Conservation (phyloP, 2,329 filamentous ascomycete species). For the Aspergillus costaricaensis region DNA sequence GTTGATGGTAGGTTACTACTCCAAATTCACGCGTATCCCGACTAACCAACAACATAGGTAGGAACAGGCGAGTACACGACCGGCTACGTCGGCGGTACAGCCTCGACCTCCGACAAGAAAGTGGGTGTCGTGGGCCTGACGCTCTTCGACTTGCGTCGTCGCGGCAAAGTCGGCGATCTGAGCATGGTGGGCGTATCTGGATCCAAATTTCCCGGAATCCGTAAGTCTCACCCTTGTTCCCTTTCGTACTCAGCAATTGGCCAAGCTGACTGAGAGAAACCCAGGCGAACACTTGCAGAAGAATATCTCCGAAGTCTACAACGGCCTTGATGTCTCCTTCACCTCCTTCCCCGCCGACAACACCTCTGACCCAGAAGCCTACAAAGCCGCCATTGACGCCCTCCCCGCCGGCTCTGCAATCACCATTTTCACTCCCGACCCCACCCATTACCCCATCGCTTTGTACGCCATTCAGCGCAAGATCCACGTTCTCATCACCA, state of each 20-base stretch:
- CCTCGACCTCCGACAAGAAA: conserved; percentile 90
- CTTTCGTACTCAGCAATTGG: not conserved
- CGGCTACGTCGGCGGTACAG: conserved; percentile 81
- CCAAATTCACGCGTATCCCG: conserved; percentile 8
- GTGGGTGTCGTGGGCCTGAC: conserved; percentile 90
- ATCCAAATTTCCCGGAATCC: conserved; percentile 86
- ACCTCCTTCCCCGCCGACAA: conserved; percentile 78
- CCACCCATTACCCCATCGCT: conserved; percentile 49
- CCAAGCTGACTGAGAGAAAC: conserved; percentile 7
- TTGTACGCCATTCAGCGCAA: conserved; percentile 85
- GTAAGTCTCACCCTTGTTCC: conserved; percentile 52
- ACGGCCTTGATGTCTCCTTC: conserved; percentile 83
- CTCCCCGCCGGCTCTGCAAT: conserved; percentile 18
- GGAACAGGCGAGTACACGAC: conserved; percentile 97
- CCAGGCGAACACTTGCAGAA: conserved; percentile 77
- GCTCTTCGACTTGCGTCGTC: conserved; percentile 81
- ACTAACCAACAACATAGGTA: conserved; percentile 54
- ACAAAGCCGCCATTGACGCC: conserved; percentile 18
- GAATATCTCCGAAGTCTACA: conserved; percentile 87
- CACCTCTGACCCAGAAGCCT: conserved; percentile 37
- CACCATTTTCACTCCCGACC: conserved; percentile 55
- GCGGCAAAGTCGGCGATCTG: conserved; percentile 83
- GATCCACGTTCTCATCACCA: conserved; percentile 71
- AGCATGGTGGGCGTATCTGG: conserved; percentile 90
- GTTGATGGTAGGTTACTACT: conserved; percentile 59